These are phyloP conservation scores for Pleurotus pulmonarius DNA, from an alignment of 768 basidiomycete species.

Conservation along the genomic window DNA sequence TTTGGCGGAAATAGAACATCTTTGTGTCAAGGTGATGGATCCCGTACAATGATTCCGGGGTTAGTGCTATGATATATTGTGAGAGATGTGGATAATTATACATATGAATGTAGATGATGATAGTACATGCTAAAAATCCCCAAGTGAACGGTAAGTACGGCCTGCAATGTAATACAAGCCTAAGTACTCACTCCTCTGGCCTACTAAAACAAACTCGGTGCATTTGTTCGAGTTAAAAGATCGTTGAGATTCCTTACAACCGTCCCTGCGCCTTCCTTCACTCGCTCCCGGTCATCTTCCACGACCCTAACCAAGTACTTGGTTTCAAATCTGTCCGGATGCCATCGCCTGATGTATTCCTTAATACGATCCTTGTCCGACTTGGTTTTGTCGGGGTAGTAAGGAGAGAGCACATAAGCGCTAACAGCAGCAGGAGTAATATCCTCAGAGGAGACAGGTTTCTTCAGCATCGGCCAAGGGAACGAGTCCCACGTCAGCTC, in stretches of 20 bases:
- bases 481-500: constrained; percentile 62
- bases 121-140: constrained; percentile 23
- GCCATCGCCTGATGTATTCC: constrained; percentile 74
- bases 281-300: constrained; percentile 60
- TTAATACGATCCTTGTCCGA: constrained; percentile 67
- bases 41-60: too few relatives aligned
- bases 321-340: constrained; percentile 80
- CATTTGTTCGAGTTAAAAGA: constrained; percentile 52
- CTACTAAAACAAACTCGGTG: constrained; percentile 31
- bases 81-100: constrained; percentile 20
- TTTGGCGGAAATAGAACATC: too few relatives aligned
- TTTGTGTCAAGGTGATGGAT: too few relatives aligned
- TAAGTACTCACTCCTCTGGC: constrained; percentile 7
- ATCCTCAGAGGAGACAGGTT: constrained; percentile 55
- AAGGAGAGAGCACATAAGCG: constrained; percentile 58
- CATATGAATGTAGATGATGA: constrained; percentile 23
- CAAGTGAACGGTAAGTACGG: constrained; percentile 11
- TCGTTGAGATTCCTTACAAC: constrained; percentile 73
- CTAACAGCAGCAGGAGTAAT: constrained; percentile 52
- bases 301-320: constrained; percentile 61
- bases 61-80: constrained; percentile 17
- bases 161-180: constrained; percentile 2
- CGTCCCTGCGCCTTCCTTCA: constrained; percentile 67
- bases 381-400: constrained; percentile 53
- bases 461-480: constrained; percentile 71